A percentile compares a stretch with the other conserved stretches of the same genome.
Evolutionary conservation across 768 basidiomycete species (phyloP).

Genomic region (Brasilioporus rufonigricans): DNA sequence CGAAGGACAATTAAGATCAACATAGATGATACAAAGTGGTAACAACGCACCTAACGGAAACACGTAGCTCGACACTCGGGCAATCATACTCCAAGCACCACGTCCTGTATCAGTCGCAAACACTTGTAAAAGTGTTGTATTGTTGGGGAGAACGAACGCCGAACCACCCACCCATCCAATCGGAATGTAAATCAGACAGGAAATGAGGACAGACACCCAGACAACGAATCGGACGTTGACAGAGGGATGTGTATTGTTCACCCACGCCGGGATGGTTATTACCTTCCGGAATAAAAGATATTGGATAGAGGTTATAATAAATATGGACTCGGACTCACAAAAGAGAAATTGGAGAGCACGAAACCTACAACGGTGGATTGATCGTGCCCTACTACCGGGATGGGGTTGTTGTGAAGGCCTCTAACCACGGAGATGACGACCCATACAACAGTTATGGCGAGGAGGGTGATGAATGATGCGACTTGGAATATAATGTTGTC

Average conservation of each 20-base stretch:
- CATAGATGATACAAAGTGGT: too few relatives aligned
- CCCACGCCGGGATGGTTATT: slow-evolving; percentile 25
- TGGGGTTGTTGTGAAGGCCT: slow-evolving; percentile 9
- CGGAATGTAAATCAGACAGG: slow-evolving; percentile 24
- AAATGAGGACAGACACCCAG: slow-evolving; percentile 23
- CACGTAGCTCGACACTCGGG: slow-evolving; percentile 16
- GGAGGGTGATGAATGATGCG: slow-evolving; percentile 19
- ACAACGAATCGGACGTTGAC: slow-evolving; percentile 23
- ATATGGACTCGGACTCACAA: slow-evolving; percentile 10
- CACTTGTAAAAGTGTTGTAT: slow-evolving; percentile 18
- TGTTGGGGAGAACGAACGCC: slow-evolving; percentile 7
- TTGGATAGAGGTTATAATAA: background rate
- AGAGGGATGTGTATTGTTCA: slow-evolving; percentile 22
- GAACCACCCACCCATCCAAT: slow-evolving; percentile 23
- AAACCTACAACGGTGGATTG: slow-evolving; percentile 25
- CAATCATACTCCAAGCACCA: slow-evolving; percentile 5
- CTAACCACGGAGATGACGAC: slow-evolving; percentile 13
- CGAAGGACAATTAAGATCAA: too few relatives aligned
- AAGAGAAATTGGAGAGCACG: slow-evolving; percentile 24
- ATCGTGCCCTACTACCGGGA: slow-evolving; percentile 15
- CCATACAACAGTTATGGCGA: slow-evolving; percentile 20
- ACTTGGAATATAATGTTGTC: slow-evolving; percentile 26
- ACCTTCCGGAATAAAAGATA: slow-evolving; percentile 5
- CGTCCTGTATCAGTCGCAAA: slow-evolving; percentile 6
- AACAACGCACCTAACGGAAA: slow-evolving; percentile 23